Evolutionary conservation across 1,139 yeast genomes (phyloP), one percentile per base, ranked within the genome.

Genomic region (Geotrichum armillariae): DNA sequence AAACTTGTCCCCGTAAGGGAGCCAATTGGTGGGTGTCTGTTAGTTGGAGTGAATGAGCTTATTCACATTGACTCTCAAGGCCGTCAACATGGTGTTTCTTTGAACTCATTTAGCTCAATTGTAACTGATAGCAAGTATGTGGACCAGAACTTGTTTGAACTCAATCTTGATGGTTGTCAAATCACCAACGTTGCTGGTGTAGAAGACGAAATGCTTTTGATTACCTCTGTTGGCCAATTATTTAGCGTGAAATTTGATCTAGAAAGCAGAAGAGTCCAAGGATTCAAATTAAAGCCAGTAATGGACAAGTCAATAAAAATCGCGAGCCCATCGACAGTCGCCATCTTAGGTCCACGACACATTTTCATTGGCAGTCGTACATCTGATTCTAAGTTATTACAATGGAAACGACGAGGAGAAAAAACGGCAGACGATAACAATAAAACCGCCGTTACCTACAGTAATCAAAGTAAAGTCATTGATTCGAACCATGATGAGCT

Each of bases 31-130:
- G 95, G 95, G 1, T 74, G 84, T 40, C 69, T 90, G 14, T 66
- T 90, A 18, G 52, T 87, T 7, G 97, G 97, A 1, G 77, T 85
- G 27, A 90, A 91, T 63, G 89, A 85, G 58, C 60, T 91, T 14
- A 70, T 89, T 16, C 94, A 88, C 64, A 77, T 90, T 20, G 96
- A 90, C 63, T 82, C 88, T 47, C 83, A 94, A 1, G 97, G 97
- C 8, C 78, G 85, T 22, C 66, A 77, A 1, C 78, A 80, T 58
- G 85, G 91, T 35, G 72, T 85, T 1, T 83, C 85, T 1, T 80
- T 85, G 4, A 88, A 87, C 63, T 32, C 41, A 5, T 70, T 74
- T 52, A 84, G 58, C 42, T 78, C 82, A 14, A 69, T 73, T 27
- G 73, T 75, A 37, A 79, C 91, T 0, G 72, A 76, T 5, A 71